A percentile compares a stretch with the other conserved stretches of the same genome.
These are phyloP conservation scores for Quercus rubra DNA, from an alignment of 306 rosid species.

Conservation along the genomic window DNA sequence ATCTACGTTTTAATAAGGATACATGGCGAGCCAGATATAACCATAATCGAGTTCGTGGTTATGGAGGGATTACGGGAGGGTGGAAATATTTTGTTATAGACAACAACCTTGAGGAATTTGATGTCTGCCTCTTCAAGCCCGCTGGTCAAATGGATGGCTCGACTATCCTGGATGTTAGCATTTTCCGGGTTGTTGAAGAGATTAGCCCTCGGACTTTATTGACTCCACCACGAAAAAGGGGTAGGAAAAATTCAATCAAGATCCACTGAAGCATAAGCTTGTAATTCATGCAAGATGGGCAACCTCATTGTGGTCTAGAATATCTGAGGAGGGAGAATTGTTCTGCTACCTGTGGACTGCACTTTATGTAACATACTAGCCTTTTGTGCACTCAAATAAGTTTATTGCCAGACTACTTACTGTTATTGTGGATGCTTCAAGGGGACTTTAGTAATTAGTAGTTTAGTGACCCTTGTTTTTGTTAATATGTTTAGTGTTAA, in stretches of 20 bases:
- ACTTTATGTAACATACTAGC: too few species aligned
- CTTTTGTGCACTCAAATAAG: too few species aligned
- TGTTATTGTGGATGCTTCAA: too few species aligned
- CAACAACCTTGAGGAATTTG: constrained; percentile 64
- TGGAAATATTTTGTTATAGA: constrained; percentile 60
- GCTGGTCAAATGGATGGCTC: constrained; percentile 1
- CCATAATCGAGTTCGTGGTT: constrained; percentile 23
- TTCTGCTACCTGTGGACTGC: too few species aligned
- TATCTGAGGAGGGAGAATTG: too few species aligned
- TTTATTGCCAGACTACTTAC: too few species aligned
- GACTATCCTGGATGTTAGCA: constrained; percentile 41
- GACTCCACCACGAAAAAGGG: constrained; percentile 17
- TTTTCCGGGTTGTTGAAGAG: constrained; percentile 60
- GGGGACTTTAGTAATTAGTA: too few species aligned
- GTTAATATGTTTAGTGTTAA: too few species aligned
- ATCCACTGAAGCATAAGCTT: background rate
- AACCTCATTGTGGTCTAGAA: background rate
- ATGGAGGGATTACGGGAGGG: constrained; percentile 57
- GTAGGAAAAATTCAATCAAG: constrained; percentile 15
- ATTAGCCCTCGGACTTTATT: constrained; percentile 26
- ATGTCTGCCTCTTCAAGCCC: constrained; percentile 56
- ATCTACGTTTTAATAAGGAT: constrained; percentile 32
- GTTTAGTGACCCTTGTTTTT: too few species aligned
- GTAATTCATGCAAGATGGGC: background rate
- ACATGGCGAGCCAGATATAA: constrained; percentile 48